phyloP scores from a whole-genome alignment of 1,139 yeast genomes.

The Trichomonascaceae sp. region DNA sequence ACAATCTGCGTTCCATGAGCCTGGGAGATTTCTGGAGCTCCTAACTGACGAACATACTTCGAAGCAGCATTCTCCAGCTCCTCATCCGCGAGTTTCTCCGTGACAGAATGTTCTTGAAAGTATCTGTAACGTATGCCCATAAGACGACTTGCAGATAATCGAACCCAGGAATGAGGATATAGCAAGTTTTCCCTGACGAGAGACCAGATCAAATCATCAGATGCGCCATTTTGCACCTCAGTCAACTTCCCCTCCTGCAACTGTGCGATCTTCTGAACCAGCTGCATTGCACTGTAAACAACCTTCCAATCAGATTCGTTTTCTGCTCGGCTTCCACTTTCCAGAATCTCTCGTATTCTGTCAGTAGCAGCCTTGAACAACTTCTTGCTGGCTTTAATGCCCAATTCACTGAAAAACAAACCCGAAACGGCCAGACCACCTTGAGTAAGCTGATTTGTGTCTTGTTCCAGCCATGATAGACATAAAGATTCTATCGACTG shows the following conservation, averaged over 20 bases:
- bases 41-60: slow-evolving; percentile 67
- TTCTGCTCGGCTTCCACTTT: slow-evolving; percentile 19
- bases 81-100: slow-evolving; percentile 24
- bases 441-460: slow-evolving; percentile 48
- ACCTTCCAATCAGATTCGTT: slow-evolving; percentile 54
- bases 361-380: slow-evolving; percentile 21
- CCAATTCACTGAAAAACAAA: slow-evolving; percentile 49
- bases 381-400: slow-evolving; percentile 26
- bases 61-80: slow-evolving; percentile 57
- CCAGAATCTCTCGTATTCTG: slow-evolving; percentile 21
- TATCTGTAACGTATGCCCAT: slow-evolving; percentile 46
- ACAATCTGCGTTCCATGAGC: slow-evolving; percentile 60
- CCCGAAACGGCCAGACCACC: slow-evolving; percentile 77
- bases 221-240: too few relatives aligned
- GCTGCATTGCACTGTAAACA: slow-evolving; percentile 59
- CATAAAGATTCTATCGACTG: slow-evolving; percentile 53
- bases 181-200: slow-evolving; percentile 51
- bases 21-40: slow-evolving; percentile 68
- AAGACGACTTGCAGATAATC: slow-evolving; percentile 62
- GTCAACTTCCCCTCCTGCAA: slow-evolving; percentile 22
- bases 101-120: slow-evolving; percentile 22
- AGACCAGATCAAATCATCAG: slow-evolving; percentile 43
- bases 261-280: slow-evolving; percentile 36
- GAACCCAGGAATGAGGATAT: slow-evolving; percentile 91
- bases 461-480: slow-evolving; percentile 61